Evolutionary conservation across 2,329 filamentous ascomycete species (phyloP).

Genomic region (Cryoendolithus antarcticus): DNA sequence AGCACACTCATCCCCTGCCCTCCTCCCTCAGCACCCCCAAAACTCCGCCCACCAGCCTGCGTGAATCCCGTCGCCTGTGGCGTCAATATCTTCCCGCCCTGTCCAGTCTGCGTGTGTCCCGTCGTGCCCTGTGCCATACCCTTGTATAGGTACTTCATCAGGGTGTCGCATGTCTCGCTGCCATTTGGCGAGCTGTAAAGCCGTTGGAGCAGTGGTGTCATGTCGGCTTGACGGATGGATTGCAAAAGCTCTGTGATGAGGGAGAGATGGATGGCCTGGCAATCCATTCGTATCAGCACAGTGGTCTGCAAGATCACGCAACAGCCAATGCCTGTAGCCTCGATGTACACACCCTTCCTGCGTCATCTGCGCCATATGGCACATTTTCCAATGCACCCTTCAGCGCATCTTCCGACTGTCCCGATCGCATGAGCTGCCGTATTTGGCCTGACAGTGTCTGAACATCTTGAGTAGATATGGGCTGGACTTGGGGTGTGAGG

Average conservation of each 20-base stretch:
- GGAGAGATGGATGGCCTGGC: conserved; percentile 69
- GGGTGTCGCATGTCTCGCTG: conserved; percentile 71
- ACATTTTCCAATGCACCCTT: conserved; percentile 73
- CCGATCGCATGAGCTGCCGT: conserved; percentile 73
- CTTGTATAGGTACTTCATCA: conserved; percentile 98
- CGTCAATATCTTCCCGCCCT: conserved; percentile 34
- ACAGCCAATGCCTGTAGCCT: not conserved
- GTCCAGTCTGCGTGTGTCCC: conserved; percentile 7
- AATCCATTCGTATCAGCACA: not conserved
- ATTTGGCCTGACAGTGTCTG: conserved; percentile 69
- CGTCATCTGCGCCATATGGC: conserved; percentile 51
- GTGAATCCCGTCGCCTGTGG: conserved; percentile 82
- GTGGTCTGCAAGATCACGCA: not conserved
- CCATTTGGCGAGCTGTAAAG: conserved; percentile 71
- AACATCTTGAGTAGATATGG: conserved; percentile 65
- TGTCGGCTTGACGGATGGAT: conserved; percentile 91
- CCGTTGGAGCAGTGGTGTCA: conserved; percentile 73
- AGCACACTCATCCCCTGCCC: conserved; percentile 91
- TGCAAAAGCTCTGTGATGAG: conserved; percentile 88
- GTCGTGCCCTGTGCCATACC: conserved; percentile 52
- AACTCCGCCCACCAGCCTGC: conserved; percentile 45
- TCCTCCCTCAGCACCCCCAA: conserved; percentile 53
- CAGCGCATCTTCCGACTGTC: conserved; percentile 77
- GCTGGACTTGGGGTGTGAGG: conserved; percentile 63
- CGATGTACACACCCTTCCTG: conserved; percentile 35